phyloP scores from a whole-genome alignment of 2,329 filamentous ascomycete species.

The Aureobasidium pullulans region DNA sequence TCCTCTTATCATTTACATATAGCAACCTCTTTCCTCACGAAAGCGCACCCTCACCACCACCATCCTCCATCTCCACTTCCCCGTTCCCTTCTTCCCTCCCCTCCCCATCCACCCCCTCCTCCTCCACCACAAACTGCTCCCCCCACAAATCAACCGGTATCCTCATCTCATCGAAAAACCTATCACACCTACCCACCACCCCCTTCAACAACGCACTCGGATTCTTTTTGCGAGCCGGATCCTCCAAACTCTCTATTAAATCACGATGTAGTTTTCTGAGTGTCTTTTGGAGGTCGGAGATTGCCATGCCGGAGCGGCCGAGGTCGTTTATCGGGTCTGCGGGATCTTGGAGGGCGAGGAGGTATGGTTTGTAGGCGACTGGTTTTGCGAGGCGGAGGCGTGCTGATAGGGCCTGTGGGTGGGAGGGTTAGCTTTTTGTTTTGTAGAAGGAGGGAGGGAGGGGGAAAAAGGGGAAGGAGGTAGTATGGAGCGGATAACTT shows the following conservation, averaged over 20 bases:
- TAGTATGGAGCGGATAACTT: too few species aligned
- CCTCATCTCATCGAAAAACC: constrained; percentile 20
- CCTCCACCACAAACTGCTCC: not conserved
- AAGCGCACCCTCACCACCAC: not conserved
- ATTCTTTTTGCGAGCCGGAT: not conserved
- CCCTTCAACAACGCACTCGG: constrained; percentile 17
- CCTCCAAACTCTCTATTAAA: constrained; percentile 8
- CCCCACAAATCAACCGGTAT: constrained; percentile 17
- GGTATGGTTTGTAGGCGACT: constrained; percentile 27
- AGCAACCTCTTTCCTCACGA: not conserved
- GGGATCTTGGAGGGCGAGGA: constrained; percentile 53
- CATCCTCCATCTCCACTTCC: not conserved
- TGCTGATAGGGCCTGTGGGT: constrained; percentile 11
- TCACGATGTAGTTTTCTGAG: not conserved
- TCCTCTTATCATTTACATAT: too few species aligned
- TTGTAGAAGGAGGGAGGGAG: not conserved
- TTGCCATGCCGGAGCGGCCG: constrained; percentile 41
- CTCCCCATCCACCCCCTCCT: not conserved
- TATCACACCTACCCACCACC: constrained; percentile 24
- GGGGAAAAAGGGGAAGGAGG: not conserved
- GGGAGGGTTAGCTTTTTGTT: constrained; percentile 21
- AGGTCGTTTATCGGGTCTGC: constrained; percentile 52
- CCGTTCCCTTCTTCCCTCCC: not conserved
- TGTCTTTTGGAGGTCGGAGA: constrained; percentile 44
- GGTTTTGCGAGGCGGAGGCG: constrained; percentile 13